Base-by-base conservation (phyloP, 2,329 filamentous ascomycete species). In the Cryphonectria radicalis region DNA sequence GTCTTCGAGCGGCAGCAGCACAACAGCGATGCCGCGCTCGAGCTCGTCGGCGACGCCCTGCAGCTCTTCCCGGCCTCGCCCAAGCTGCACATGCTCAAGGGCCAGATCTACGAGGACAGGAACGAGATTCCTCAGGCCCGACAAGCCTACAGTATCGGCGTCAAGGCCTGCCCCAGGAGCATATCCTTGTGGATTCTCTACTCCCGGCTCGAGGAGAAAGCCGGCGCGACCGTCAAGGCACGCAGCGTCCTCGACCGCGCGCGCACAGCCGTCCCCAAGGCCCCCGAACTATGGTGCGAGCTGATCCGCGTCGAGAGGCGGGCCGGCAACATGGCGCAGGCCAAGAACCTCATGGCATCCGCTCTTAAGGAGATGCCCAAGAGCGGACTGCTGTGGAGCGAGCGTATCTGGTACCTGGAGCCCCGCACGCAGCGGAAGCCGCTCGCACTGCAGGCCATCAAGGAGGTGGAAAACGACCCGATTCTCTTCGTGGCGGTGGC, bases 51-150 rank as follows among this genome's bases (percentile, higher is more conserved):
- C 72, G 92, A 97, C 79, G 96, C 92, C 1, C 84, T 99, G 50
- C 91, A 95, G 75, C 87, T 93, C 13, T 99, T 97, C 83, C 95
- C 96, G 0, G 89, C 90, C 62, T 90, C 92, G 17, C 88, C 93
- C 67, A 98, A 98, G 82, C 87, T 99, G 35, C 98, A 95, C 92
- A 98, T 98, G 93, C 93, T 97, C 85, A 99, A 99, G 82, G 96
- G 97, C 0, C 96, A 99, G 79, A 96, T 98, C 74, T 99, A 99
- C 85, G 93, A 98, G 78, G 88, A 91, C 60, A 87, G 94, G 63
- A 91, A 89, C 76, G 94, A 94, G 82, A 83, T 92, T 19, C 91
- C 92, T 0, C 93, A 96, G 81, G 96, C 96, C 3, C 90, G 96
- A 63, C 94, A 98, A 80, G 94, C 95, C 0, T 98, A 96, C 81